Base-by-base conservation (phyloP, 345 rosid genomes). In the Brassica rapa region DNA sequence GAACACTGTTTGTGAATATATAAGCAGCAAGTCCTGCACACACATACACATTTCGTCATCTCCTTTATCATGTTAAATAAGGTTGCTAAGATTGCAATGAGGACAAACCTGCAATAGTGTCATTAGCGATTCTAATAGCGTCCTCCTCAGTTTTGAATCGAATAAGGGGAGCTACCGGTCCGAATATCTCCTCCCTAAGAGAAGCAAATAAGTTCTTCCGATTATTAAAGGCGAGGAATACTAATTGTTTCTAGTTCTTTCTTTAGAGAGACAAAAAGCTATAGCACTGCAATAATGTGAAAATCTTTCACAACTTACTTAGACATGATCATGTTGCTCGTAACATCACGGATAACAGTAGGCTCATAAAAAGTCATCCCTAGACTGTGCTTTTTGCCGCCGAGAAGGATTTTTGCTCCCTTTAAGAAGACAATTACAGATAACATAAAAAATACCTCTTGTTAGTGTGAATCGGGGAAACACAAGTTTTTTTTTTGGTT, bases 361-460 rank as follows among this genome's bases (percentile, higher is more conserved):
- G 99, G 99, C 86, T 95, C 99, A 66, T 93, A 93, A 81, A 95
- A 95, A 49, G 88, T 89, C 94, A 80, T 88, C 80, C 99, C 99
- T 73, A 91, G 88, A 83, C 93, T 91, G 77, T 92, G 99, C 67
- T 90, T 88, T 86, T 86, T 93, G 25, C 99, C 99, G 25, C 99
- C 99, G 25, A 95, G 90, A 41, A 91, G 81, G 56, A 95, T 78
- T 86, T 88, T 90, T 74, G 99, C 99, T 81, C 99, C 98, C 99
- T 95, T 82, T 49, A 85, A 55, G 62, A 15, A 67, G 70, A 75
- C 57, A 77, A 75, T 35, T 56, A n/a, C 79, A 63, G 16, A 57
- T 63, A 39, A 64, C 64, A 49, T 41, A 59, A 65, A 62, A 65
- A 33, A 43, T 75, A 19, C 51, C 51, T 68, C 29, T 55, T 64